phyloP scores from a whole-genome alignment of 208 protist genomes.

The Acanthamoeba lugdunensis region DNA sequence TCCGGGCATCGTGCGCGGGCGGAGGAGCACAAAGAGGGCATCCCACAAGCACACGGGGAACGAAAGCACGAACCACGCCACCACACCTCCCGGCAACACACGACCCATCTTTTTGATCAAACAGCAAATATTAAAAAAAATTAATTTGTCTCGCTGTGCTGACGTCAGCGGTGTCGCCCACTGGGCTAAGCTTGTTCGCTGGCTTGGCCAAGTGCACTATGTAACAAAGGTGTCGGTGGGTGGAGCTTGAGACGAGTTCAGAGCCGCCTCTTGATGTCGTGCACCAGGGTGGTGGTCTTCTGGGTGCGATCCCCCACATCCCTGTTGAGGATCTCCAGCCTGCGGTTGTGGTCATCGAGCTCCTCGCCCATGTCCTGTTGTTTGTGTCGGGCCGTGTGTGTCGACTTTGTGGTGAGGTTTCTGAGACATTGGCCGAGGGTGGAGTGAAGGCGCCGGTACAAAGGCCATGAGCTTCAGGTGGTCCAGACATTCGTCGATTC shows the following conservation, averaged over 20 bases:
- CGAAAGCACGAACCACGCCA: conserved; percentile 36
- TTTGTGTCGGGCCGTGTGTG: too few species aligned
- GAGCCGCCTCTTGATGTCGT: conserved; percentile 16
- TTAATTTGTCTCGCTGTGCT: too few species aligned
- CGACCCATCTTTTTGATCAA: not conserved
- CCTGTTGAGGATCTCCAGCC: not conserved
- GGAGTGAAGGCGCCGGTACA: not conserved
- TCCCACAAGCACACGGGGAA: conserved; percentile 49
- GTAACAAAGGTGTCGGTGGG: not conserved
- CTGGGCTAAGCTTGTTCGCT: too few species aligned
- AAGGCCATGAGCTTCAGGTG: conserved; percentile 23
- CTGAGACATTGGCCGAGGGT: too few species aligned
- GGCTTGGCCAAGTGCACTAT: too few species aligned
- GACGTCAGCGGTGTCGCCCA: too few species aligned
- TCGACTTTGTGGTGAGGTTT: too few species aligned
- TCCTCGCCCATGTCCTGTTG: conserved; percentile 15
- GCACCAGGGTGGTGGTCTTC: not conserved
- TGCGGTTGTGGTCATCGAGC: conserved; percentile 20
- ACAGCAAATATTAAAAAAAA: too few species aligned
- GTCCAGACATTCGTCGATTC: conserved; percentile 4
- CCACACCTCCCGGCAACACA: not conserved
- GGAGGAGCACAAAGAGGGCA: conserved; percentile 25
- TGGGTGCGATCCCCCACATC: not conserved
- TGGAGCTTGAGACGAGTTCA: not conserved
- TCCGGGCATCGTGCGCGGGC: conserved; percentile 53